Conservation (phyloP, 2,329 filamentous ascomycete genomes). For the Nakataea oryzae region DNA sequence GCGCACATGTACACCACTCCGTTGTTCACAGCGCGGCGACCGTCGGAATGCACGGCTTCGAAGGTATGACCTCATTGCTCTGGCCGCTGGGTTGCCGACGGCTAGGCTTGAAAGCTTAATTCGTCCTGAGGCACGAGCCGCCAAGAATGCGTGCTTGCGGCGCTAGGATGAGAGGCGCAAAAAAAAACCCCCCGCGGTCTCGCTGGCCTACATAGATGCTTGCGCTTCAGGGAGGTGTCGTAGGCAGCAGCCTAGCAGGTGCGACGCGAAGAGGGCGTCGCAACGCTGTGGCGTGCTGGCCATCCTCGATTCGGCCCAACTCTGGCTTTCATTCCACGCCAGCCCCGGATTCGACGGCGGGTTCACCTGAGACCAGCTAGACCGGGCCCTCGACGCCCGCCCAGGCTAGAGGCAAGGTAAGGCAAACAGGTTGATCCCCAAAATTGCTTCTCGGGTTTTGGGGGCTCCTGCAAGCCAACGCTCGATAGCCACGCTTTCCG, state of each 20-base stretch:
- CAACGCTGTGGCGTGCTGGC: background rate
- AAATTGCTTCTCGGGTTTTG: background rate
- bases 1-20: background rate
- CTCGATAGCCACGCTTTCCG: background rate
- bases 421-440: background rate
- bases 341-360: background rate
- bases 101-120: background rate
- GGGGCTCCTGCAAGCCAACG: background rate
- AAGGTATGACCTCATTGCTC: background rate
- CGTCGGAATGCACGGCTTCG: background rate
- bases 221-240: background rate
- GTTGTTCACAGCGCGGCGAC: background rate
- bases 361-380: background rate
- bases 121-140: background rate
- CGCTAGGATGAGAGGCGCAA: background rate
- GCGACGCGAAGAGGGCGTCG: background rate
- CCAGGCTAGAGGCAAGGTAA: background rate
- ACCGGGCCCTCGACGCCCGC: too few relatives aligned
- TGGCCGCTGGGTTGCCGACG: too few relatives aligned
- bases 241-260: background rate
- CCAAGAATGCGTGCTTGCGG: background rate
- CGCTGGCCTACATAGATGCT: background rate
- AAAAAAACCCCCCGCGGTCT: too few relatives aligned
- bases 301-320: background rate
- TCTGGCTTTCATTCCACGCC: background rate